phyloP scores from a whole-genome alignment of 208 protist species.

The Entamoeba dispar region DNA sequence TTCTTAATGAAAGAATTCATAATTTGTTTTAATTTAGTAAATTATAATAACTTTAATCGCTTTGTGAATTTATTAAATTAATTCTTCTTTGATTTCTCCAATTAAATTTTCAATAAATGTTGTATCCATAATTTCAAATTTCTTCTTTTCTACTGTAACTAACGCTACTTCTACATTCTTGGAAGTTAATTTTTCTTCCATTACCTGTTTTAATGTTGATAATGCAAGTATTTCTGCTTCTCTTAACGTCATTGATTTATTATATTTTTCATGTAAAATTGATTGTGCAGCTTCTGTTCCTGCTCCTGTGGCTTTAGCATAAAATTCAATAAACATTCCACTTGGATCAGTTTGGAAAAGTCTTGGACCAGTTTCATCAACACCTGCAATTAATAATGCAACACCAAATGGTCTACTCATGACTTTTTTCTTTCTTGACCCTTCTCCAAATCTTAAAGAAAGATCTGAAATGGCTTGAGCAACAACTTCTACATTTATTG shows the following conservation, averaged over 20 bases:
- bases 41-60: no score
- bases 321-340: slow-evolving; percentile 8
- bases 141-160: slow-evolving; percentile 21
- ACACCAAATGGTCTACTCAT: slow-evolving; percentile 15
- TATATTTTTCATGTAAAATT: slow-evolving; percentile 80
- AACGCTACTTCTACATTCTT: slow-evolving; percentile 80
- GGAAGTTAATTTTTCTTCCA: slow-evolving; percentile 86
- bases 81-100: not conserved
- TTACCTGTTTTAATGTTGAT: slow-evolving; percentile 84
- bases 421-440: slow-evolving; percentile 40
- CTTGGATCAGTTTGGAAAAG: slow-evolving; percentile 15
- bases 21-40: no score
- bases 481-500: slow-evolving; percentile 73
- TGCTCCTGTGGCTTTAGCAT: slow-evolving; percentile 1
- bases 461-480: slow-evolving; percentile 86
- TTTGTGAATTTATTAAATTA: not conserved
- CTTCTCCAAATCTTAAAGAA: slow-evolving; percentile 80
- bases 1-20: no score
- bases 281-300: slow-evolving; percentile 87
- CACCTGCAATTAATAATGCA: slow-evolving; percentile 10
- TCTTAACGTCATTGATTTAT: slow-evolving; percentile 71
- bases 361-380: slow-evolving; percentile 4
- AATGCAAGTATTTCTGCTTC: slow-evolving; percentile 79
- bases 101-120: not conserved
- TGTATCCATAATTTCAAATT: not conserved